phyloP scores from a whole-genome alignment of 1,139 yeast species.

The Yamadazyma mexicana region DNA sequence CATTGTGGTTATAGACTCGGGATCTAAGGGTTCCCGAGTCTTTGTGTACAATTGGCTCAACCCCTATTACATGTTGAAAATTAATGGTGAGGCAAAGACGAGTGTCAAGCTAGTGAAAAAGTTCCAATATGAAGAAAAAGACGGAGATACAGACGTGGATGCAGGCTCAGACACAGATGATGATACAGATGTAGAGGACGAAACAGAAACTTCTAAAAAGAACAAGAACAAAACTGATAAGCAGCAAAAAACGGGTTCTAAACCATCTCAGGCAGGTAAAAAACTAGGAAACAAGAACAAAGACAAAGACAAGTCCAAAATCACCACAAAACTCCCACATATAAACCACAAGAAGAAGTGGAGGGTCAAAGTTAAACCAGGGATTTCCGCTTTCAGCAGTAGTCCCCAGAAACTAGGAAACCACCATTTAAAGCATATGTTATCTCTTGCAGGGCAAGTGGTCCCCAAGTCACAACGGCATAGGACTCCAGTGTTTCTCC shows the following conservation, averaged over 20 bases:
- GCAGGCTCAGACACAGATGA: slow-evolving; percentile 16
- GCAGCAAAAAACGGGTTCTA: not conserved
- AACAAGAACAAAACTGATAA: slow-evolving; percentile 9
- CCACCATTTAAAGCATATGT: slow-evolving; percentile 56
- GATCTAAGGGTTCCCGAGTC: slow-evolving; percentile 79
- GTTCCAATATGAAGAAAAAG: slow-evolving; percentile 9
- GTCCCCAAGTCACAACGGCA: slow-evolving; percentile 67
- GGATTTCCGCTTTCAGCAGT: slow-evolving; percentile 57
- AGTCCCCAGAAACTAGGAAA: slow-evolving; percentile 57
- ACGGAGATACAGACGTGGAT: slow-evolving; percentile 9
- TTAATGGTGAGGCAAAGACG: not conserved
- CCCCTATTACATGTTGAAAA: slow-evolving; percentile 20
- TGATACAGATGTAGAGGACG: slow-evolving; percentile 14
- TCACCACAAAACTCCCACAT: slow-evolving; percentile 32
- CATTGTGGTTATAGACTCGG: slow-evolving; percentile 76
- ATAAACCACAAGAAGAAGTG: slow-evolving; percentile 49
- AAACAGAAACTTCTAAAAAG: slow-evolving; percentile 7
- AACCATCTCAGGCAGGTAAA: too few species aligned
- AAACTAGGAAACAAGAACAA: too few species aligned
- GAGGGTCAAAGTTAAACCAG: slow-evolving; percentile 66
- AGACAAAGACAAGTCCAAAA: slow-evolving; percentile 10
- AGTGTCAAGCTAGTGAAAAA: slow-evolving; percentile 18
- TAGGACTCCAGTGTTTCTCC: slow-evolving; percentile 76
- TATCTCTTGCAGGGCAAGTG: slow-evolving; percentile 54
- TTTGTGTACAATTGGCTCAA: slow-evolving; percentile 71